Evolutionary conservation across 139 green algal species (phyloP), one percentile per base, ranked within the genome.

Genomic region (Trebouxia sp.): DNA sequence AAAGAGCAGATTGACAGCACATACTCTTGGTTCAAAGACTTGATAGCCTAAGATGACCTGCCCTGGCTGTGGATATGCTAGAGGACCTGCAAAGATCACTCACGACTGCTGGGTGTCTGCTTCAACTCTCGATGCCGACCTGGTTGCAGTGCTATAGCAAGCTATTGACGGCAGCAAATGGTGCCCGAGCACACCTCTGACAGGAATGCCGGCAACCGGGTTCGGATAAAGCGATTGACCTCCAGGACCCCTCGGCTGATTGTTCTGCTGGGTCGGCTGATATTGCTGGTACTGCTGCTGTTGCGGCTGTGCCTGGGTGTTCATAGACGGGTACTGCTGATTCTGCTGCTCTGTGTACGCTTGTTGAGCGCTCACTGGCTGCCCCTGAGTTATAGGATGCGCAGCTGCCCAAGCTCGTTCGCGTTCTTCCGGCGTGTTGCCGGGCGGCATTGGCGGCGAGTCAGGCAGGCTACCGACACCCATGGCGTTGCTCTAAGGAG

Each of bases 321-420:
- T n/a, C n/a, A n/a, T n/a, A n/a, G n/a, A n/a, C n/a, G n/a, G n/a
- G n/a, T n/a, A n/a, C n/a, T 42, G 62, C 62, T 43, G 62, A 6
- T 4, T 35, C 20, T 72, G 62, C 37, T 35, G 62, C 35, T 72
- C 43, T 14, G 5, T 9, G 26, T 67, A n/a, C n/a, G n/a, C n/a
- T n/a, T n/a, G n/a, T n/a, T n/a, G n/a, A n/a, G n/a, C 26, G 22
- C 6, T 7, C 28, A 53, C 47, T 14, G 56, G 8, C 32, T 69
- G 28, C 9, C 1, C 5, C 20, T 43, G 62, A 30, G 62, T 15
- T n/a, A 35, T 43, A 26, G 62, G 62, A 45, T 72, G 62, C 20
- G 62, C 32, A 42, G 62, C 62, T 45, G 62, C 62, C 62, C 62
- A 72, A 5, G 62, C 62, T 30, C 62, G 62, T 17, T 72, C 62